Conservation (phyloP, 1,284 basidiomycete genomes). For the Cystobasidium sp. region DNA sequence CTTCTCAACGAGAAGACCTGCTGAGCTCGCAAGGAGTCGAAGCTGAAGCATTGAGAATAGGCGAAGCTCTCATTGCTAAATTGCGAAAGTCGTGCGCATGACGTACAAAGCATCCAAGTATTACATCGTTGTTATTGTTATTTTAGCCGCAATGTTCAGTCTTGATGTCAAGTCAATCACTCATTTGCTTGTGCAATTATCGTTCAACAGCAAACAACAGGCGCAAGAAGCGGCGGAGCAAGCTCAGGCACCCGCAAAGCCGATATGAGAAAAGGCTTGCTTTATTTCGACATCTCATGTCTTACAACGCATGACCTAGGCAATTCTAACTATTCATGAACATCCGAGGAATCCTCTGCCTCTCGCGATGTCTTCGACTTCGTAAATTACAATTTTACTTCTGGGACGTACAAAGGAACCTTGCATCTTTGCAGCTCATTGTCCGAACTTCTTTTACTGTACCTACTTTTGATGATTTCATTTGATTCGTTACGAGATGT, state of each 20-base stretch:
- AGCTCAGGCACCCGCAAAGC: no score
- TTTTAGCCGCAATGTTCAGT: not conserved
- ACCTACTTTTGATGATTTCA: not conserved
- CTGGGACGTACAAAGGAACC: not conserved
- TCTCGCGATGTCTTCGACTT: not conserved
- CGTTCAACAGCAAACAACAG: not conserved
- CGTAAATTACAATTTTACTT: slow-evolving; percentile 5
- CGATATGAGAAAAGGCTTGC: not conserved
- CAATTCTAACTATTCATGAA: no score
- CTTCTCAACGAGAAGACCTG: slow-evolving; percentile 12
- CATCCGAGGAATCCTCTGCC: not conserved
- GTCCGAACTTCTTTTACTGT: slow-evolving; percentile 10
- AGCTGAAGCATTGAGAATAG: slow-evolving; percentile 27
- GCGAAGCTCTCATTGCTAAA: slow-evolving; percentile 8
- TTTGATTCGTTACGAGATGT: no score
- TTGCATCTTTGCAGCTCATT: not conserved
- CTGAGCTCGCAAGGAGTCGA: slow-evolving; percentile 32
- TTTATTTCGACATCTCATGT: not conserved
- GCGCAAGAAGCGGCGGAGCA: not conserved
- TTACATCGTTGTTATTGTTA: not conserved
- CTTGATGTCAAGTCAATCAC: not conserved
- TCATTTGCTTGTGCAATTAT: not conserved
- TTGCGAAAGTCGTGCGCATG: not conserved
- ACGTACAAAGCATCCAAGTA: not conserved
- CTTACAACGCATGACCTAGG: slow-evolving; percentile 3